Evolutionary conservation across 2,329 filamentous ascomycete species (phyloP), one percentile per base, ranked within the genome.

Genomic region (Amphichorda felina): DNA sequence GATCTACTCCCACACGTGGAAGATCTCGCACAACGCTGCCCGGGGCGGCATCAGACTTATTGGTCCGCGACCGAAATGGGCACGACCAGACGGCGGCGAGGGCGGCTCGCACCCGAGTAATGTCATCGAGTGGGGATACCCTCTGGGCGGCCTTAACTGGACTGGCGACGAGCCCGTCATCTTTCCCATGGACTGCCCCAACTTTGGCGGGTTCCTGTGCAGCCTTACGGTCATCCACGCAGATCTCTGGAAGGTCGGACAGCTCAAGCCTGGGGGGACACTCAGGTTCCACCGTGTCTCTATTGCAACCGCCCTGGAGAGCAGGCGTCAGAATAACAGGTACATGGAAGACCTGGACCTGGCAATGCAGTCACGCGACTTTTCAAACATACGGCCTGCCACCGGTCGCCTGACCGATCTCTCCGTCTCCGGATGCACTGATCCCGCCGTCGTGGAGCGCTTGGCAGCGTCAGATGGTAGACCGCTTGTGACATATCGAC

Each of bases 101-200:
- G 76, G 73, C 7, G 76, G 76, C 9, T 63, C 69, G 1, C 76
- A 81, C 49, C 76, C 76, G 0, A 67, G 61, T 24, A 76, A 78
- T 28, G 41, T 39, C 5, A 33, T 48, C 4, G 46, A 44, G n/a
- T 33, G 24, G 15, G 31, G 15, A 19, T 18, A 33, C 17, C 17
- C 30, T 19, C 68, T 70, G 1, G 72, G 72, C 0, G 64, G 65
- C 0, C 45, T 78, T 18, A 77, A 76, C 42, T 79, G 68, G 65
- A 75, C 71, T 1, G 73, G 73, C 4, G 72, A 78, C 38, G 69
- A 72, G 25, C 65, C 70, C 2, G 70, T 69, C n/a, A 66, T 79
- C 14, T 75, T 79, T 33, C 64, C 71, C 0, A 58, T 69, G 5
- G 74, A 79, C 45, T 64, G 64, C 34, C 75, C 74, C 0, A 72